Conservation (phyloP, 345 rosid species). For the Toxicodendron radicans region DNA sequence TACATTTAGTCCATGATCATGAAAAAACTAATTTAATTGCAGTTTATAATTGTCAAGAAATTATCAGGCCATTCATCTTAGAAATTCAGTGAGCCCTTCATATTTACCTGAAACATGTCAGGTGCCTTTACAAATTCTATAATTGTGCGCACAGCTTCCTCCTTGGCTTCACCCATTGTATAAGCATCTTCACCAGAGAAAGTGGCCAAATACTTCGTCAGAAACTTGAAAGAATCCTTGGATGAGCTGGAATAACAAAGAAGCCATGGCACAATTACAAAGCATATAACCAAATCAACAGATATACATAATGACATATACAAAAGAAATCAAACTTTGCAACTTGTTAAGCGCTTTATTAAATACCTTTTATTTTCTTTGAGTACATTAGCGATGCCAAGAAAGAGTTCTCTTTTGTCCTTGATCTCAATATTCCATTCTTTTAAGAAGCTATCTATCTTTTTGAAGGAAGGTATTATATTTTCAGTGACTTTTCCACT, state of each 20-base stretch:
- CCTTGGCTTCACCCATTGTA: slow-evolving; percentile 75
- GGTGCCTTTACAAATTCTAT: slow-evolving; percentile 89
- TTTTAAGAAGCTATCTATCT: slow-evolving; percentile 83
- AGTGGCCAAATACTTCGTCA: slow-evolving; percentile 83
- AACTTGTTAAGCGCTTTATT: not conserved
- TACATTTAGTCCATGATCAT: not conserved
- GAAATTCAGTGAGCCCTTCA: slow-evolving; percentile 5
- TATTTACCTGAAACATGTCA: slow-evolving; percentile 75
- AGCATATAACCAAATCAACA: not conserved
- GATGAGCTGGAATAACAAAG: slow-evolving; percentile 51
- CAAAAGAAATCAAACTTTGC: not conserved
- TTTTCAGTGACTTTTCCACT: slow-evolving; percentile 78
- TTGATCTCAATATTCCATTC: slow-evolving; percentile 84
- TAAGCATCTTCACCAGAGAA: slow-evolving; percentile 71
- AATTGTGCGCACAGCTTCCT: slow-evolving; percentile 75
- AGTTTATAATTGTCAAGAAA: no score
- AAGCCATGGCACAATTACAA: not conserved
- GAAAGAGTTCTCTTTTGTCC: slow-evolving; percentile 86
- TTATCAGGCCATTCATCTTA: not conserved
- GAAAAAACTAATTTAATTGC: no score
- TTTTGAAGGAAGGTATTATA: slow-evolving; percentile 69
- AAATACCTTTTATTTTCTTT: slow-evolving; percentile 78
- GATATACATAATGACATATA: not conserved
- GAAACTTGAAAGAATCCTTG: slow-evolving; percentile 70
- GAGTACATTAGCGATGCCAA: slow-evolving; percentile 62